phyloP scores from a whole-genome alignment of 257 asterid genomes.

The Linaria vulgaris region DNA sequence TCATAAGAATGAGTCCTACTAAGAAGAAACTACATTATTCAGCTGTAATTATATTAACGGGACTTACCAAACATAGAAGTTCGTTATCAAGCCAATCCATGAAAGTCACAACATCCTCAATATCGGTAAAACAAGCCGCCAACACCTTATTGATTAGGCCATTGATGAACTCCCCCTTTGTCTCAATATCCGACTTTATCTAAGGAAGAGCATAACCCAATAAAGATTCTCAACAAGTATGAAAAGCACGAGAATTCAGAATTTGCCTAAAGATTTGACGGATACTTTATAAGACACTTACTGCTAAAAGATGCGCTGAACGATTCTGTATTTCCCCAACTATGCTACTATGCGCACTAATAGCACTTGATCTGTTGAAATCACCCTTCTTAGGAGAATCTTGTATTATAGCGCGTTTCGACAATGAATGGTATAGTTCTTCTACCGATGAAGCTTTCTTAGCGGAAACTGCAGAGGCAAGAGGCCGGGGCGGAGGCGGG shows the following conservation, averaged over 20 bases:
- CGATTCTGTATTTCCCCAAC: conserved; percentile 22
- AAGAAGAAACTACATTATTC: neutral
- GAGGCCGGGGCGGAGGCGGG: conserved; percentile 1
- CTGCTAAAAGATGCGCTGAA: conserved; percentile 16
- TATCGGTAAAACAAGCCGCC: conserved; percentile 13
- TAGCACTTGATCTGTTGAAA: neutral
- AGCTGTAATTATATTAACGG: neutral
- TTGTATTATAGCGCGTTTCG: conserved; percentile 10
- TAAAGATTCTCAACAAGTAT: neutral
- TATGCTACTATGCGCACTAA: conserved; percentile 12
- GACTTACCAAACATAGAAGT: conserved; percentile 15
- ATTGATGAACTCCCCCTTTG: conserved; percentile 18
- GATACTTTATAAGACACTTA: neutral
- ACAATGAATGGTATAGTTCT: conserved; percentile 15
- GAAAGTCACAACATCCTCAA: conserved; percentile 14
- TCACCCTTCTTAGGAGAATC: neutral
- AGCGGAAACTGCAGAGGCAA: neutral
- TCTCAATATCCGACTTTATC: conserved; percentile 21
- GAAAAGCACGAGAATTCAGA: neutral
- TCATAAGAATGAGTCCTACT: neutral
- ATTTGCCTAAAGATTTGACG: too few species aligned
- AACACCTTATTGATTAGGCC: conserved; percentile 11
- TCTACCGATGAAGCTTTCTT: conserved; percentile 17
- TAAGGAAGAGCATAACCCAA: neutral
- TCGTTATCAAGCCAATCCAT: conserved; percentile 17